These are phyloP conservation scores for Tephrocybe rancida DNA, from an alignment of 768 basidiomycete species.

Conservation along the genomic window DNA sequence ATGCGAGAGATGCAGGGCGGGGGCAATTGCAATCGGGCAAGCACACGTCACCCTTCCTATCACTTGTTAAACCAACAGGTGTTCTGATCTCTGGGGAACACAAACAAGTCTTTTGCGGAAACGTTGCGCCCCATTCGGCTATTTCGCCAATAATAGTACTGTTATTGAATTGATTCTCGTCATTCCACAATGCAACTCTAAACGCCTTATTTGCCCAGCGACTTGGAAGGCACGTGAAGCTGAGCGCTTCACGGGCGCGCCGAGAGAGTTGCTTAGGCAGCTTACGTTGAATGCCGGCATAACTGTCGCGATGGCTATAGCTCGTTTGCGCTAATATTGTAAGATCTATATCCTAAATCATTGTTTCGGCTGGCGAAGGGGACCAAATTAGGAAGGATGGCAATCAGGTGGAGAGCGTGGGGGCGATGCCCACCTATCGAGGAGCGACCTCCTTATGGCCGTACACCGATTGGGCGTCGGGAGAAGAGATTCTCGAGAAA, in stretches of 20 bases:
- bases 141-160: neutral
- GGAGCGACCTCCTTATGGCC: conserved; percentile 9
- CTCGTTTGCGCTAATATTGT: neutral
- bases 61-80: neutral
- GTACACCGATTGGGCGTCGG: conserved; percentile 13
- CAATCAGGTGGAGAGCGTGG: conserved; percentile 8
- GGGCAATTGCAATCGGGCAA: conserved; percentile 1
- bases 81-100: neutral
- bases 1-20: neutral
- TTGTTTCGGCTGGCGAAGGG: conserved; percentile 3
- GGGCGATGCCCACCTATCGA: conserved; percentile 9
- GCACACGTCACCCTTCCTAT: neutral
- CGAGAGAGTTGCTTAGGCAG: neutral
- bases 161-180: neutral
- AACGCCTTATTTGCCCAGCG: neutral
- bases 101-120: neutral
- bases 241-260: neutral
- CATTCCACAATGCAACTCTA: neutral
- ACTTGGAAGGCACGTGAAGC: neutral
- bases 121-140: conserved; percentile 7
- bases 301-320: neutral
- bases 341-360: too few species aligned
- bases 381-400: conserved; percentile 5
- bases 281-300: conserved; percentile 9
- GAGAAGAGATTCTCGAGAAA: conserved; percentile 11